Evolutionary conservation across 257 asterid species (phyloP).

Genomic region (Parsonsia alboflavescens): DNA sequence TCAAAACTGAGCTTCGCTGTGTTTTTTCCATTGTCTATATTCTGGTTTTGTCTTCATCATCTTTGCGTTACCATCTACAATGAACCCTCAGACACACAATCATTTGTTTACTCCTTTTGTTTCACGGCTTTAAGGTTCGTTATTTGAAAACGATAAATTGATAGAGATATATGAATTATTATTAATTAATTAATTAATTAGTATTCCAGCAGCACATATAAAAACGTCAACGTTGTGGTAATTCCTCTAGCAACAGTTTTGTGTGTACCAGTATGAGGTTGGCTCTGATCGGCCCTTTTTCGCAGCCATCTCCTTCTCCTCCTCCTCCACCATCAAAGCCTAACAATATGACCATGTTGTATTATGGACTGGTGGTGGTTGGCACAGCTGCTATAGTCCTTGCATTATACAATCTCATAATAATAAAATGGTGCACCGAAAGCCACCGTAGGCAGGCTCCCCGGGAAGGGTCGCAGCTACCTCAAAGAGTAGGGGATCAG

Average conservation of each 20-base stretch:
- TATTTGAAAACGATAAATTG: background rate
- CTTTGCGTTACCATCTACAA: background rate
- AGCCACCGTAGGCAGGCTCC: background rate
- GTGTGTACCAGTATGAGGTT: conserved; percentile 16
- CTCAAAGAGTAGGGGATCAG: background rate
- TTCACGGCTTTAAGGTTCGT: conserved; percentile 7
- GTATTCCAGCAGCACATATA: background rate
- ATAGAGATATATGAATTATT: background rate
- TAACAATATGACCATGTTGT: conserved; percentile 19
- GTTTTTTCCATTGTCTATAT: background rate
- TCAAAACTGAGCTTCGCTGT: background rate
- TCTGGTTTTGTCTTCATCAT: conserved; percentile 4
- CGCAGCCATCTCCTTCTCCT: conserved; percentile 10
- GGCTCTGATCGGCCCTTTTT: conserved; percentile 8
- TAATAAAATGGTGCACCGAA: conserved; percentile 29
- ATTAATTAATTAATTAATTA: background rate
- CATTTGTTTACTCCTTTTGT: conserved; percentile 4
- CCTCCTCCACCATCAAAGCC: conserved; percentile 10
- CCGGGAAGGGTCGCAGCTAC: background rate
- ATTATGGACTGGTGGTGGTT: conserved; percentile 25
- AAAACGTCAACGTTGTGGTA: background rate
- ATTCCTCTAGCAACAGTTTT: background rate
- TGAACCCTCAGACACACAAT: background rate
- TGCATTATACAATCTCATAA: conserved; percentile 24
- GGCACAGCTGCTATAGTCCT: conserved; percentile 26